Conservation (phyloP, 768 basidiomycete genomes). For the Hortiboletus flavorubellus region DNA sequence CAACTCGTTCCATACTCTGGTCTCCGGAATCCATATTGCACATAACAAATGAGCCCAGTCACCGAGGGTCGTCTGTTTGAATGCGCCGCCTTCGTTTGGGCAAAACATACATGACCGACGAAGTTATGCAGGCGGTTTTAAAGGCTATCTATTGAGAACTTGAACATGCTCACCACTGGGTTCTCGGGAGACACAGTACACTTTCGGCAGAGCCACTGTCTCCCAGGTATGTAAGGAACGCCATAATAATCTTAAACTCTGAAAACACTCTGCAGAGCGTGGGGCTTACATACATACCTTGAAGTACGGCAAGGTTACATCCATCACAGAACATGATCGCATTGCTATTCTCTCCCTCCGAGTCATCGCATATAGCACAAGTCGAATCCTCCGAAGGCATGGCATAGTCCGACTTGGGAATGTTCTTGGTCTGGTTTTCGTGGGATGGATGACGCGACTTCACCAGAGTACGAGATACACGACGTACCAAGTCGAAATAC, state of each 20-base stretch:
- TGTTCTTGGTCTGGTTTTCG: constrained; percentile 73
- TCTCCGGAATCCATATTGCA: constrained; percentile 97
- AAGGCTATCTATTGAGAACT: neutral
- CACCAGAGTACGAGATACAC: constrained; percentile 6
- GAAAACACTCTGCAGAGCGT: constrained; percentile 1
- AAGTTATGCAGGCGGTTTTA: neutral
- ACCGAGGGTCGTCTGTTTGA: constrained; percentile 91
- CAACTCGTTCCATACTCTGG: constrained; percentile 86
- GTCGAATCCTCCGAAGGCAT: constrained; percentile 94
- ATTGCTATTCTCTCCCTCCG: constrained; percentile 97
- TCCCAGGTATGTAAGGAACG: constrained; percentile 98
- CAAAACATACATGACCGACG: constrained; percentile 85
- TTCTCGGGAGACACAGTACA: constrained; percentile 97
- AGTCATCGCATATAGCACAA: constrained; percentile 96
- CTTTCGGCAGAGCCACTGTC: constrained; percentile 98
- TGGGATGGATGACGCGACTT: neutral
- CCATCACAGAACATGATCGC: constrained; percentile 99
- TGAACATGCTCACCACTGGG: constrained; percentile 68
- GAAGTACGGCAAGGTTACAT: constrained; percentile 98
- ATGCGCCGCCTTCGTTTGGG: constrained; percentile 95
- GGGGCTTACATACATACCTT: constrained; percentile 55
- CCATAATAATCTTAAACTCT: constrained; percentile 87
- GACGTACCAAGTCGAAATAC: constrained; percentile 89
- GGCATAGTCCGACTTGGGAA: constrained; percentile 84
- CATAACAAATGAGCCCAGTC: constrained; percentile 97